A percentile compares a stretch with the other conserved stretches of the same genome.
Evolutionary conservation across 169 alveolate species (phyloP).

Genomic region (Amoebophrya sp.): DNA sequence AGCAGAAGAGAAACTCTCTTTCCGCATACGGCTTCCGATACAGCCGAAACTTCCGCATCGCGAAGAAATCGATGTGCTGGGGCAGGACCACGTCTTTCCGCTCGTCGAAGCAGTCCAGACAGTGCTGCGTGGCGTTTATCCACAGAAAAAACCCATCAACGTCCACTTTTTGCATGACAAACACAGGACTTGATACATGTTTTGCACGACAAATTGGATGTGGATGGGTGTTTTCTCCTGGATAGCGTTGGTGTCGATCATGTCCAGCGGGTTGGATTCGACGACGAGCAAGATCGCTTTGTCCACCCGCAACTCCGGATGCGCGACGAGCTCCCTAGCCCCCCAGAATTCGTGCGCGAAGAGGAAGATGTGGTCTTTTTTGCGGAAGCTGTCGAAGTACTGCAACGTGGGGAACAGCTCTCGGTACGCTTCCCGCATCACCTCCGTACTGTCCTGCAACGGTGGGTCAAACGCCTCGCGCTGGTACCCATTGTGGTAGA

Average conservation of each 20-base stretch:
- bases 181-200: no score
- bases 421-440: neutral
- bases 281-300: conserved; percentile 35
- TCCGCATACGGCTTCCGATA: neutral
- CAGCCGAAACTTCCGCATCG: conserved; percentile 35
- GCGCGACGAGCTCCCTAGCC: conserved; percentile 6
- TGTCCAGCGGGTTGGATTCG: conserved; percentile 41
- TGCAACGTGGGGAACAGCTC: conserved; percentile 16
- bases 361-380: conserved; percentile 41
- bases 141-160: no score
- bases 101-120: conserved; percentile 9
- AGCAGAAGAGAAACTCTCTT: conserved; percentile 33
- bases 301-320: conserved; percentile 35
- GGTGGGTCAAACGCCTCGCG: neutral
- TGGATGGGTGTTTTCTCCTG: no score
- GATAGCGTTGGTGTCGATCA: no score
- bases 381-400: conserved; percentile 37
- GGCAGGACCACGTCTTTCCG: conserved; percentile 38
- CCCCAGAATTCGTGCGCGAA: conserved; percentile 48
- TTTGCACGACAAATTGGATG: no score
- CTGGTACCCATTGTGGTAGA: conserved; percentile 44
- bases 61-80: conserved; percentile 44
- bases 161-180: no score
- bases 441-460: neutral
- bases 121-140: neutral